A percentile compares a stretch with the other conserved stretches of the same genome.
Conservation (phyloP, 371 early-diverging fungal genomes). For the Entomophthora muscae region DNA sequence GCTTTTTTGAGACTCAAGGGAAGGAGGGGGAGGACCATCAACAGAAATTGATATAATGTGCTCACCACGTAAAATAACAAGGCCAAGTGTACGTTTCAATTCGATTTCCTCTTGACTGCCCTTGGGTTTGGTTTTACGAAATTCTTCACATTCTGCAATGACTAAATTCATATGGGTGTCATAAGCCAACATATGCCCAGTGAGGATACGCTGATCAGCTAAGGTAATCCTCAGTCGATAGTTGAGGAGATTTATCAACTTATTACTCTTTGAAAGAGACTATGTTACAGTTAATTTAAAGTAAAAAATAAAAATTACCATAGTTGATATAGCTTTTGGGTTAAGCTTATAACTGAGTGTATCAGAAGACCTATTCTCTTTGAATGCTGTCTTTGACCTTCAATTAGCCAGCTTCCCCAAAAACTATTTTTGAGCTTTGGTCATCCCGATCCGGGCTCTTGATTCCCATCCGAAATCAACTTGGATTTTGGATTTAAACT, state of each 20-base stretch:
- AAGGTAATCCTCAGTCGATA: constrained; percentile 84
- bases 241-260: constrained; percentile 87
- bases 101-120: constrained; percentile 29
- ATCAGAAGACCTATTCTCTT: too few relatives aligned
- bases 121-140: constrained; percentile 67
- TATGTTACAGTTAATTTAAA: constrained; percentile 6
- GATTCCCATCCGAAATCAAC: too few relatives aligned
- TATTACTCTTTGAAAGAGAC: constrained; percentile 50
- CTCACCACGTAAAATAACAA: constrained; percentile 90
- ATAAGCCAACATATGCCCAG: constrained; percentile 95
- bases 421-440: too few relatives aligned
- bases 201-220: constrained; percentile 73
- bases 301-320: neutral
- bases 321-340: too few relatives aligned
- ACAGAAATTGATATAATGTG: constrained; percentile 78
- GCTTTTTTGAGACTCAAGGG: constrained; percentile 33
- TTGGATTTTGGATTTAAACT: too few relatives aligned
- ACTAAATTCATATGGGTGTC: constrained; percentile 98
- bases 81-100: constrained; percentile 79
- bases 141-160: constrained; percentile 92
- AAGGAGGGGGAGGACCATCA: constrained; percentile 80
- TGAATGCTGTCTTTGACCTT: too few relatives aligned
- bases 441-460: too few relatives aligned
- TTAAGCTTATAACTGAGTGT: too few relatives aligned
- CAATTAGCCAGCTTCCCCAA: too few relatives aligned